Evolutionary conservation across 345 rosid species (phyloP).

Genomic region (Lepidium sativum): DNA sequence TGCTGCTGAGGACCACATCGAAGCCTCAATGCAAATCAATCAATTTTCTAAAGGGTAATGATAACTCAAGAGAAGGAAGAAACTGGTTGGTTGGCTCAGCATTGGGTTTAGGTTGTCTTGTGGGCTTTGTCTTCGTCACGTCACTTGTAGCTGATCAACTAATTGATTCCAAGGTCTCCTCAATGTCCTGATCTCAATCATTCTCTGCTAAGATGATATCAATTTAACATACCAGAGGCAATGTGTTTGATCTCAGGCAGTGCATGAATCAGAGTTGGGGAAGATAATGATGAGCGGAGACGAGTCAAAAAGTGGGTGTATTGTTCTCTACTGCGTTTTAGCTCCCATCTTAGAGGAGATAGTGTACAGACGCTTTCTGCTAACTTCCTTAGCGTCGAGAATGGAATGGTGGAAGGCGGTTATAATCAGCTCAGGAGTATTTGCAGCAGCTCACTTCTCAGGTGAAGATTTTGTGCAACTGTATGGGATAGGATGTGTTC

Average conservation of each 20-base stretch:
- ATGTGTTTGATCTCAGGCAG: slow-evolving; percentile 32
- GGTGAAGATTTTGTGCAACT: slow-evolving; percentile 53
- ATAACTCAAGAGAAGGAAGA: slow-evolving; percentile 26
- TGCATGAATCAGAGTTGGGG: slow-evolving; percentile 37
- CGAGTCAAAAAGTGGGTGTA: slow-evolving; percentile 42
- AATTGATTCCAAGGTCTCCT: slow-evolving; percentile 42
- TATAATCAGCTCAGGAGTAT: slow-evolving; percentile 51
- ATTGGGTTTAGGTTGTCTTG: slow-evolving; percentile 50
- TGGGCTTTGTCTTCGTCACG: slow-evolving; percentile 42
- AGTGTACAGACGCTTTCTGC: slow-evolving; percentile 70
- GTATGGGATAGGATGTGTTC: slow-evolving; percentile 57
- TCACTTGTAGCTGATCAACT: slow-evolving; percentile 42
- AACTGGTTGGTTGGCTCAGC: slow-evolving; percentile 61
- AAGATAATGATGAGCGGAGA: slow-evolving; percentile 51
- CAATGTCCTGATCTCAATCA: background rate
- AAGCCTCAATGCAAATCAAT: slow-evolving; percentile 37
- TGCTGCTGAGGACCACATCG: slow-evolving; percentile 43
- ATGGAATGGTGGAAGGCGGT: slow-evolving; percentile 59
- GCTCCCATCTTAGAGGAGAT: slow-evolving; percentile 73
- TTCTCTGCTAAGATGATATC: background rate
- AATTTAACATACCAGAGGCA: background rate
- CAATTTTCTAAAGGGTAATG: slow-evolving; percentile 29
- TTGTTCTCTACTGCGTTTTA: too few relatives aligned
- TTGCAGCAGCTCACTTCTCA: slow-evolving; percentile 76
- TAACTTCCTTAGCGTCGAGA: slow-evolving; percentile 48